phyloP scores from a whole-genome alignment of 2,329 filamentous ascomycete species.

The Exophiala lecanii-corni region DNA sequence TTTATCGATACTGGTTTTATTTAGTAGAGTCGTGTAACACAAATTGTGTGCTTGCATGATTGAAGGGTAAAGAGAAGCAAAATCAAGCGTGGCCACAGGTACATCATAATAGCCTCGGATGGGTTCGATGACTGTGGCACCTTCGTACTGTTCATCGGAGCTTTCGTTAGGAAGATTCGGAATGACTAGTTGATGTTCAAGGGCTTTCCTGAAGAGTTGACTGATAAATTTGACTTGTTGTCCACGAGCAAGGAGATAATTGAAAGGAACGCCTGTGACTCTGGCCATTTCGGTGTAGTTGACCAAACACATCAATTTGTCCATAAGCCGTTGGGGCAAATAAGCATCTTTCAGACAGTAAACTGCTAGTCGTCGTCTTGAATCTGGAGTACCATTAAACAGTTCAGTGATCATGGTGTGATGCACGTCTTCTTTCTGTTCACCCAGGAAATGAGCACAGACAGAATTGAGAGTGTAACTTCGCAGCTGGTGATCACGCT shows the following conservation, averaged over 20 bases:
- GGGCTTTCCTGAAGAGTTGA: conserved; percentile 89
- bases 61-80: conserved; percentile 94
- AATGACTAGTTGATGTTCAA: conserved; percentile 90
- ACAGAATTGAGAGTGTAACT: conserved; percentile 98
- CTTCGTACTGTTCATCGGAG: conserved; percentile 87
- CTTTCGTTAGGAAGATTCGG: conserved; percentile 72
- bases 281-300: conserved; percentile 99
- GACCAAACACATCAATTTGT: conserved; percentile 96
- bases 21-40: conserved; percentile 91
- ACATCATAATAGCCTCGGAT: conserved; percentile 90
- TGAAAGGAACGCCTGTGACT: conserved; percentile 97
- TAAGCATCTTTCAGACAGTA: conserved; percentile 99
- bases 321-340: conserved; percentile 86
- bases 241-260: conserved; percentile 82
- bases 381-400: conserved; percentile 94
- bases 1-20: conserved; percentile 70
- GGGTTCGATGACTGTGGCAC: conserved; percentile 96
- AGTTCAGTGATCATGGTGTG: conserved; percentile 99
- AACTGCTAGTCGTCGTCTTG: conserved; percentile 79
- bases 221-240: conserved; percentile 98
- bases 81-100: conserved; percentile 95
- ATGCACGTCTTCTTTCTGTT: conserved; percentile 98
- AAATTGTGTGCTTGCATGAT: conserved; percentile 99
- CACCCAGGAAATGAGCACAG: conserved; percentile 86
- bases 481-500: conserved; percentile 88